phyloP scores from a whole-genome alignment of 2,329 filamentous ascomycete genomes.

The Emergomyces orientalis region DNA sequence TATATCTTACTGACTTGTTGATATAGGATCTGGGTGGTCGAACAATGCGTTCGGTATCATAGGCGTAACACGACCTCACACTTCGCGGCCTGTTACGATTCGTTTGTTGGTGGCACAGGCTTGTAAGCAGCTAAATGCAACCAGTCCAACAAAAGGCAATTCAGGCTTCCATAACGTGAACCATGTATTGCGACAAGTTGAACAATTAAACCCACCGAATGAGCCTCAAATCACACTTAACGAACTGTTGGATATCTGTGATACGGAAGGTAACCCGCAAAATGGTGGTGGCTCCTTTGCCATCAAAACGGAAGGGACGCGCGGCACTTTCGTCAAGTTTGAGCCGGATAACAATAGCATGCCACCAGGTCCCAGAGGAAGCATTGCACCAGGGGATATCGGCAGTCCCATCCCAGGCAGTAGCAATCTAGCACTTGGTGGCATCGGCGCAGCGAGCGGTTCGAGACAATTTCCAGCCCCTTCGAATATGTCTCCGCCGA shows the following conservation, averaged over 20 bases:
- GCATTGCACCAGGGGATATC: conserved; percentile 54
- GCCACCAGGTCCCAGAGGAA: conserved; percentile 34
- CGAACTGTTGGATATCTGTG: conserved; percentile 75
- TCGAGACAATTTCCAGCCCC: conserved; percentile 28
- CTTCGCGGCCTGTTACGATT: conserved; percentile 58
- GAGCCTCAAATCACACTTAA: conserved; percentile 48
- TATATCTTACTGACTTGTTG: conserved; percentile 16
- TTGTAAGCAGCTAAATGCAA: conserved; percentile 55
- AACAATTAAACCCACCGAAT: conserved; percentile 49
- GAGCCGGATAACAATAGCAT: conserved; percentile 45
- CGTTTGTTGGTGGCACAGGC: conserved; percentile 67
- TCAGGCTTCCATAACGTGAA: conserved; percentile 63
- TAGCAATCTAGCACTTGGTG: conserved; percentile 31
- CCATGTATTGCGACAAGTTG: conserved; percentile 53
- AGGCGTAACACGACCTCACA: conserved; percentile 40
- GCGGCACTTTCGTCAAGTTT: conserved; percentile 37
- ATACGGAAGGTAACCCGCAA: conserved; percentile 74
- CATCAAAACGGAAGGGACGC: conserved; percentile 45
- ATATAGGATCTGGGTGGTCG: conserved; percentile 37
- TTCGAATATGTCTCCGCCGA: conserved; percentile 24
- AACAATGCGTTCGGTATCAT: conserved; percentile 44
- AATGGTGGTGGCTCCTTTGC: conserved; percentile 91
- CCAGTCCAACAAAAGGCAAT: conserved; percentile 32
- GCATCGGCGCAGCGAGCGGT: conserved; percentile 27
- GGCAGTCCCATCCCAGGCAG: conserved; percentile 53